Evolutionary conservation across 345 rosid genomes (phyloP), one percentile per base, ranked within the genome.

Genomic region (Euclidium syriacum): DNA sequence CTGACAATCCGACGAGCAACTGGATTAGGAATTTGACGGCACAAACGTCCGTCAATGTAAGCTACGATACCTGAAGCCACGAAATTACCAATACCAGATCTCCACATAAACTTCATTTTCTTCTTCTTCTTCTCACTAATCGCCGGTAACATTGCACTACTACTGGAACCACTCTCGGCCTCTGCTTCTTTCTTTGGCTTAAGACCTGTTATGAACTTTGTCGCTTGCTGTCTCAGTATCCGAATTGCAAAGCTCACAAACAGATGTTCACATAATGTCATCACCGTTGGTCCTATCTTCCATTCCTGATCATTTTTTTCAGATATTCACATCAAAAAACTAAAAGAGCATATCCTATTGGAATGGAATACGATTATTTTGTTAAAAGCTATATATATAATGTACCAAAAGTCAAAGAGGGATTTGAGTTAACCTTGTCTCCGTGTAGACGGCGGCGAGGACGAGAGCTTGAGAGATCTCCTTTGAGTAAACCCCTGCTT

Each of bases 231-330:
- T 49, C 78, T 80, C 74, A 92, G 75, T 44, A 76, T 50, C 25
- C 91, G 87, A 65, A 92, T 87, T 30, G 91, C 89, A 67, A 82
- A 89, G 76, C 94, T 88, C 71, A 92, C 98, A 30, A 92, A 81
- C 11, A 92, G 80, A 80, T 89, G 98, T 63, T 92, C 98, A 8
- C 85, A 89, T 50, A 92, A 63, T 52, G 98, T 89, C 70, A 76
- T 7, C 63, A 92, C 49, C 0, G 95, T 92, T 15, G 94, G 89
- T 61, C 89, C 95, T 20, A 92, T 72, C 67, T 78, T 85, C 98
- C 98, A 86, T 68, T 87, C 95, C 96, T 92, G 90, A 17, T 42
- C 62, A 23, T 38, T 26, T 52, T 38, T 26, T 52, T 15, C 10
- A 71, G 26, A 35, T 9, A 35, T 57, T 34, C 18, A 34, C 51